Evolutionary conservation across 176 grass and related monocot genomes (phyloP).

Genomic region (Triticum monococcum): DNA sequence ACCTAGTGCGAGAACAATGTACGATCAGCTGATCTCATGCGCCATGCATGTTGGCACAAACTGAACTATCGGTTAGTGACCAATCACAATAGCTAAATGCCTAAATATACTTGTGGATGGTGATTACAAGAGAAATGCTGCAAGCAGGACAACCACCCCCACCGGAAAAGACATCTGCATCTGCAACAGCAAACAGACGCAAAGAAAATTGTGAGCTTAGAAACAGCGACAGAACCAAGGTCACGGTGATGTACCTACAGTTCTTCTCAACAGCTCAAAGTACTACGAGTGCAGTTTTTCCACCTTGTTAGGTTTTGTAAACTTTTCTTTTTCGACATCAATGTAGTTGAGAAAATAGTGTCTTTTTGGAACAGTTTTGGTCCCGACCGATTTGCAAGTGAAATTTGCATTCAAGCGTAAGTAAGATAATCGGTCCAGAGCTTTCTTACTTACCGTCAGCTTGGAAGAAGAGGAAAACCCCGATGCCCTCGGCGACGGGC

Average conservation of each 20-base stretch:
- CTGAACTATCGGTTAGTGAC: slow-evolving; percentile 13
- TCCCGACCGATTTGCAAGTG: not conserved
- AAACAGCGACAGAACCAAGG: not conserved
- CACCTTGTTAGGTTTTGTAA: not conserved
- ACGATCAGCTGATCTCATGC: not conserved
- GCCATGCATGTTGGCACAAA: slow-evolving; percentile 4
- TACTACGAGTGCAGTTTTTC: not conserved
- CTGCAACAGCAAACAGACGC: slow-evolving; percentile 43
- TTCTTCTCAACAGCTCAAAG: not conserved
- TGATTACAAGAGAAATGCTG: slow-evolving; percentile 45
- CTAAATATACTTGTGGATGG: not conserved
- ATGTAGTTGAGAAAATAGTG: not conserved
- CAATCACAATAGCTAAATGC: not conserved
- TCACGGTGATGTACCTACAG: not conserved
- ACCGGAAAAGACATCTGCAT: slow-evolving; percentile 51
- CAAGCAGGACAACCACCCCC: slow-evolving; percentile 50
- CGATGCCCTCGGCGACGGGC: slow-evolving; percentile 16
- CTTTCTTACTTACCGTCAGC: slow-evolving; percentile 34
- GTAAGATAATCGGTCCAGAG: not conserved
- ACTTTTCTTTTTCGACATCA: not conserved
- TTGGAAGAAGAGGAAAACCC: slow-evolving; percentile 36
- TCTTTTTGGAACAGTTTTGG: not conserved
- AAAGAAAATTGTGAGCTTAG: slow-evolving; percentile 16
- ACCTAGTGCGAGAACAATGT: not conserved
- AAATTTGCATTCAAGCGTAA: not conserved